Evolutionary conservation across 73 alveolate genomes (phyloP), one percentile per base, ranked within the genome.

Genomic region (Tetrahymena elliotti): DNA sequence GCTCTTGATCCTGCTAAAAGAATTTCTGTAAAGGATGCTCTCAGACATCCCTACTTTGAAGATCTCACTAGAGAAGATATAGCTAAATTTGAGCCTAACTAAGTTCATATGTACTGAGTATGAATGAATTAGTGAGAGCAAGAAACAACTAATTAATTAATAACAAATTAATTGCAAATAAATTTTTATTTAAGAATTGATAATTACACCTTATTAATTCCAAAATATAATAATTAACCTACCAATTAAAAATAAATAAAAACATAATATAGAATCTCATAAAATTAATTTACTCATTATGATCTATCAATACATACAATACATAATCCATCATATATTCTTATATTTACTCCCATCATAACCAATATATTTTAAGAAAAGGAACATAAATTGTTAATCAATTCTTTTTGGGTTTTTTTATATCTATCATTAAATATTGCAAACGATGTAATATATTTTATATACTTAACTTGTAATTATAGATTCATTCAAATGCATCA

Each of bases 1-100:
- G 98, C 98, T 18, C 96, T 97, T 15, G 99, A 98, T 93, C 99
- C 99, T 20, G 97, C 98, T 93, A 98, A 98, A 94, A 97, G 99
- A 93, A 98, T 98, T 6, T 97, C 98, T 39, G 98, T 98, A 47
- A 97, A 98, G 96, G 97, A 92, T 93, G 99, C 99, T 37, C 83
- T 98, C 94, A 94, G 97, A 93, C 99, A 98, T 97, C 99, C 99
- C 33, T 98, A 96, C 96, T 98, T 98, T 95, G 98, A 97, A 94
- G 99, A 98, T 92, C 94, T 97, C 7, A 97, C 82, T 40, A 96
- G 94, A 54, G 96, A 94, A 33, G 96, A 94, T 84, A 35, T 94
- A 27, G 82, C 93, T 41, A 94, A 94, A 37, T 94, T 84, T 53
- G 93, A 83, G 33, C 96, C 96, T 31, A 68, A 68, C 33, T 31